A percentile compares a stretch with the other conserved stretches of the same genome.
These are phyloP conservation scores for Naganishia cerealis DNA, from an alignment of 1,284 basidiomycete species.

Conservation along the genomic window DNA sequence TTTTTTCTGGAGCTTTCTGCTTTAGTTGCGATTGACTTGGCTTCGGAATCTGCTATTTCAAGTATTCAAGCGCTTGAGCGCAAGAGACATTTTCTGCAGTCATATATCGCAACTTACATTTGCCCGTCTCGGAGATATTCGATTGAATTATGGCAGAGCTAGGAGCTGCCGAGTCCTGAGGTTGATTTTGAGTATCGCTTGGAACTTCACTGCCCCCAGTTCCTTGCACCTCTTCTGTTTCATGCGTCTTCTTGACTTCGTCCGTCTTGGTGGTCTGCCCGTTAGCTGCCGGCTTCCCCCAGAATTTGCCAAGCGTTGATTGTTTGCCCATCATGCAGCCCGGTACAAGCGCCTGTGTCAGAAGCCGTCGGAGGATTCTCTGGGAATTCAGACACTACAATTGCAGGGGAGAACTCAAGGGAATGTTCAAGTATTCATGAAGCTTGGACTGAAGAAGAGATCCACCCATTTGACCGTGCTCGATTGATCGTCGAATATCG, in stretches of 20 bases:
- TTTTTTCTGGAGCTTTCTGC: slow-evolving; percentile 56
- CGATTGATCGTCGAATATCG: background rate
- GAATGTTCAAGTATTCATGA: background rate
- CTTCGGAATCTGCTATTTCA: background rate
- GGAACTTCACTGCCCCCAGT: background rate
- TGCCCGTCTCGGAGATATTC: background rate
- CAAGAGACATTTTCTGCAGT: background rate
- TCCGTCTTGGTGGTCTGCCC: slow-evolving; percentile 6
- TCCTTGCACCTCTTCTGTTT: background rate
- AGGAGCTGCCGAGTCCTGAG: background rate
- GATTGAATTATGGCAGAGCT: background rate
- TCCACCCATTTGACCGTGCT: background rate
- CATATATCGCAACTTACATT: background rate
- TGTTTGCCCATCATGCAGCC: slow-evolving; percentile 28
- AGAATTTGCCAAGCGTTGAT: slow-evolving; percentile 33
- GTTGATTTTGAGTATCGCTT: background rate
- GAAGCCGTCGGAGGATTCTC: too few relatives aligned
- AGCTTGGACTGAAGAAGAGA: background rate
- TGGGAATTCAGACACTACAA: background rate
- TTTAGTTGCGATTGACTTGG: background rate
- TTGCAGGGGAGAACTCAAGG: background rate
- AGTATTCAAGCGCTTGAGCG: background rate
- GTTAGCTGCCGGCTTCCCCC: slow-evolving; percentile 13
- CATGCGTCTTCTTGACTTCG: slow-evolving; percentile 13
- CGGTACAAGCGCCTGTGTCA: background rate